Evolutionary conservation across 306 rosid genomes (phyloP).

Genomic region (Alnus glutinosa): DNA sequence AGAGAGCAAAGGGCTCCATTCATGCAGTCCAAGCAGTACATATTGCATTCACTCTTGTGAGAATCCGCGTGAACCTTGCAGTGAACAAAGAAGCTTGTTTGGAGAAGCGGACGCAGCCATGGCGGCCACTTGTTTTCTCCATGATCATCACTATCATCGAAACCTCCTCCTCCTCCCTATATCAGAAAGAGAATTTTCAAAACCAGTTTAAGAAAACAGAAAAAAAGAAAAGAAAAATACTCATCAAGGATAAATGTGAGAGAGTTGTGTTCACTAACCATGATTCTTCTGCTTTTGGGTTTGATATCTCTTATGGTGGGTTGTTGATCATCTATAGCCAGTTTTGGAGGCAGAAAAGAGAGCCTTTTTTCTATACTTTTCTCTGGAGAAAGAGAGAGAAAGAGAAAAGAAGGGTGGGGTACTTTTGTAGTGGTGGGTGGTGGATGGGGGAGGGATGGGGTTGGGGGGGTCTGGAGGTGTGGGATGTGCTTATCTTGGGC

Average conservation of each 20-base stretch:
- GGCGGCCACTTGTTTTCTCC: constrained; percentile 57
- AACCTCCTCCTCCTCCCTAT: constrained; percentile 39
- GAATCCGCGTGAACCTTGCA: constrained; percentile 65
- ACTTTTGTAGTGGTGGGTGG: constrained; percentile 55
- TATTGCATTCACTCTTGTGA: constrained; percentile 69
- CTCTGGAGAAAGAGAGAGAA: constrained; percentile 25
- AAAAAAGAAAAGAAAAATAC: neutral
- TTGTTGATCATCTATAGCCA: constrained; percentile 27
- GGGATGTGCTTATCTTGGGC: constrained; percentile 38
- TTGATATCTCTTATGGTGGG: constrained; percentile 30
- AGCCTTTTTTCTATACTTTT: constrained; percentile 22
- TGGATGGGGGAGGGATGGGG: constrained; percentile 22
- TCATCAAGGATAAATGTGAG: constrained; percentile 14
- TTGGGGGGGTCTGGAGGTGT: constrained; percentile 5
- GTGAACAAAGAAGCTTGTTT: constrained; percentile 63
- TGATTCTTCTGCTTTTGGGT: constrained; percentile 35
- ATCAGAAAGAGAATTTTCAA: neutral
- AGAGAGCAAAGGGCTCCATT: constrained; percentile 69
- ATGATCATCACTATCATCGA: constrained; percentile 22
- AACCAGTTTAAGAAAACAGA: neutral
- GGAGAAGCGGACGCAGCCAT: constrained; percentile 58
- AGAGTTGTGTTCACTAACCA: constrained; percentile 40
- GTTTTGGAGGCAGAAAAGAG: constrained; percentile 25
- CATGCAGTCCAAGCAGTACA: constrained; percentile 72
- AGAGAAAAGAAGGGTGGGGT: constrained; percentile 18